Base-by-base conservation (phyloP, 345 rosid species). In the Euphorbia pulcherrima region DNA sequence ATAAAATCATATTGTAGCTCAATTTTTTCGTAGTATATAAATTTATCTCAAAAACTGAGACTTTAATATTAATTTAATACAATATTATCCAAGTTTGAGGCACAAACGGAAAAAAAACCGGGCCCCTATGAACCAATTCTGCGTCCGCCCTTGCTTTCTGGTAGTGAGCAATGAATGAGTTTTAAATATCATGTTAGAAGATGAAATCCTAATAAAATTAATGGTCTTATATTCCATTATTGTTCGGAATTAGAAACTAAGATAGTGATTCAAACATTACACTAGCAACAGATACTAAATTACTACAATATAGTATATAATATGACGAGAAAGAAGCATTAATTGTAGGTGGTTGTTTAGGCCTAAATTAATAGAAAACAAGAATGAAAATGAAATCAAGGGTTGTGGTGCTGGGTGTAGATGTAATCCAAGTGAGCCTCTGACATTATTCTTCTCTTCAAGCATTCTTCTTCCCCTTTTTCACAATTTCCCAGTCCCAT, bases 401-500 rank as follows among this genome's bases (percentile, higher is more conserved):
- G 90, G 80, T 80, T 82, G 47, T 80, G 88, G 26, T 86, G 86
- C 65, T 89, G 96, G 46, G 96, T 87, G 81, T 92, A 92, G 74
- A 92, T 86, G 76, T 92, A 92, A 72, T 92, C 97, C 84, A 92
- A 85, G 78, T 92, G 97, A 77, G 84, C 83, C 78, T 92, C 97
- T 40, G 79, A 69, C 18, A 80, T 69, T 28, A 78, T 70, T 61
- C 97, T 86, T 80, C 85, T 83, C 72, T 69, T 78, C 57, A 83
- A 71, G 70, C 93, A 87, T 64, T 86, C 97, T 73, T 79, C 90
- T 58, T 85, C 90, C 48, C 68, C 81, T 55, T 39, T 60, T 24
- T 76, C 77, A 67, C 97, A 89, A 3, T 14, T 17, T 72, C 84
- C 90, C 70, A 64, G 65, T 5, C 86, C 97, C 85, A 84, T 80